Evolutionary conservation across 108 stramenopile genomes (phyloP), one percentile per base, ranked within the genome.

Genomic region (Skeletonema tropicum): DNA sequence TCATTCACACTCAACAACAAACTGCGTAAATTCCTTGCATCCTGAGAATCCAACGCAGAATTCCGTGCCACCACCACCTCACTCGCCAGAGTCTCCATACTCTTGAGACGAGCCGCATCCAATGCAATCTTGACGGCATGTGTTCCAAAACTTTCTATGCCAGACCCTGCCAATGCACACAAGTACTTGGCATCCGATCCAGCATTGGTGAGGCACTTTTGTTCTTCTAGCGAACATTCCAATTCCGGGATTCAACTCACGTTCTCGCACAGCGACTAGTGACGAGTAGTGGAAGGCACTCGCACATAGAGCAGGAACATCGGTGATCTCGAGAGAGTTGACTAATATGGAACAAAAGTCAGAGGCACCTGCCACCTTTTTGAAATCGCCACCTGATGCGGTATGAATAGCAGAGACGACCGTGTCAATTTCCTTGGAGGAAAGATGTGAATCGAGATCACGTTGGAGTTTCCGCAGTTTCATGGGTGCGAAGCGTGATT

Each of bases 311-410:
- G 89, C 86, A 31, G 85, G 64, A 25, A 90, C 70, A 33, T 90
- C 90, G 5, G 57, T 75, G 77, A 93, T 89, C 68, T 93, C 92
- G 80, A 93, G 84, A 6, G 87, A 85, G 71, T 93, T 89, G 62
- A 89, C 84, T 63, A 93, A 55, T 10, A 93, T 80, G 11, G 78
- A 66, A 68, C 87, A 89, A 72, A 93, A 93, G 49, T 89, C 90
- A 0, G 88, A 83, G 7, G 90, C 89, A n/a, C 92, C 90, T 1
- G 86, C 87, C 66, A 91, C 76, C 64, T 86, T 84, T 26, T 85
- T 79, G 5, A 52, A 38, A 73, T 91, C 82, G 6, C 78, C 81
- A 3, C 57, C 68, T 17, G 90, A 72, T 5, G 90, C 85, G 57
- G 77, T 77, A 66, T 85, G 80, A 52, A 93, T 89, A 58, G 92